Evolutionary conservation across 352 stramenopile genomes (phyloP).

Genomic region (Lagenidium sp.): DNA sequence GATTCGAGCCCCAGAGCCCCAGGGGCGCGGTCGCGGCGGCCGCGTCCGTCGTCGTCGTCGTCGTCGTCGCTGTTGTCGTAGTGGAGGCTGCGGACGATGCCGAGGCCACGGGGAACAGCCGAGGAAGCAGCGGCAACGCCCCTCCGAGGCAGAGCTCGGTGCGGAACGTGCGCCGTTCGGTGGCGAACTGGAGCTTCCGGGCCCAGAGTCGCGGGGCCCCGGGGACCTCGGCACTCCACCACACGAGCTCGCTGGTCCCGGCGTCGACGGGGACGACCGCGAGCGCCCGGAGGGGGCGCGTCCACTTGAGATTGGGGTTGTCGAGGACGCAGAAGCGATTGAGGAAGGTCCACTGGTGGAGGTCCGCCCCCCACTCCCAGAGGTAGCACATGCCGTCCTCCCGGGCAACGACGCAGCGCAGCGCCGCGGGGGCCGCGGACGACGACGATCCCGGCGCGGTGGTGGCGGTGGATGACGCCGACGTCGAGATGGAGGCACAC

Average conservation of each 20-base stretch:
- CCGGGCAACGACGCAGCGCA: slow-evolving; percentile 67
- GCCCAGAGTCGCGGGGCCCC: slow-evolving; percentile 53
- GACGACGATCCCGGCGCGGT: slow-evolving; percentile 5
- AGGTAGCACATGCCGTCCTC: slow-evolving; percentile 76
- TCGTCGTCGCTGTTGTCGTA: no score
- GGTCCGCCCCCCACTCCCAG: slow-evolving; percentile 77
- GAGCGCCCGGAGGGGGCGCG: slow-evolving; percentile 50
- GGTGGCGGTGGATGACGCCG: slow-evolving; percentile 1
- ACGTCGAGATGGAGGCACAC: not conserved
- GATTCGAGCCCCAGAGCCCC: slow-evolving; percentile 37
- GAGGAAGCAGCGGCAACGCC: slow-evolving; percentile 41
- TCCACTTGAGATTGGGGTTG: slow-evolving; percentile 82
- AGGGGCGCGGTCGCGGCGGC: slow-evolving; percentile 18
- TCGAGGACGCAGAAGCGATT: slow-evolving; percentile 76
- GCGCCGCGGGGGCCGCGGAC: slow-evolving; percentile 13
- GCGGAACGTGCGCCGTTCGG: slow-evolving; percentile 55
- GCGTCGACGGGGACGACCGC: slow-evolving; percentile 7
- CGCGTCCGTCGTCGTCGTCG: no score
- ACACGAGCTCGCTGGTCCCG: slow-evolving; percentile 44
- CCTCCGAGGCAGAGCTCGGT: slow-evolving; percentile 70
- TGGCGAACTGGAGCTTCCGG: slow-evolving; percentile 62
- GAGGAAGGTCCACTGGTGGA: slow-evolving; percentile 75
- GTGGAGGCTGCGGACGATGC: no score
- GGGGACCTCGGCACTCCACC: slow-evolving; percentile 66
- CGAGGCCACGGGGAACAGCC: no score